Evolutionary conservation across 345 rosid species (phyloP), one percentile per base, ranked within the genome.

Genomic region (Mangifera indica): DNA sequence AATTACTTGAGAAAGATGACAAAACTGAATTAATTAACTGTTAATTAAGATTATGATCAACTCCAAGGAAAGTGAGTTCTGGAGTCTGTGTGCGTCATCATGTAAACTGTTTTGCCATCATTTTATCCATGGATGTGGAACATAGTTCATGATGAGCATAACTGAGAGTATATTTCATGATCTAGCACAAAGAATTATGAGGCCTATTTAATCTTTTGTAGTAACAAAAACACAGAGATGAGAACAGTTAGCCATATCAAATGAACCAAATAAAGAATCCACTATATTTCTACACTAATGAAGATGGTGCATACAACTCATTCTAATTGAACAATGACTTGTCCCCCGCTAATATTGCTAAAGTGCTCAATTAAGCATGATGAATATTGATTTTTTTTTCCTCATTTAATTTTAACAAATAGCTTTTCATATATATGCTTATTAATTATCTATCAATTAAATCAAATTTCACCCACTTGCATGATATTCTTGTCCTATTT

Each of bases 11-110:
- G 37, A 3, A 34, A 34, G 37, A 4, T 3, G 6, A 34, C 5
- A 34, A 34, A 37, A 37, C 5, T 37, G 9, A 37, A 37, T 37
- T 37, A 37, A 34, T 3, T 37, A 37, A 3, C 7, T 37, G 8
- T 37, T 37, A 37, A 37, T 37, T 37, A 37, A 37, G 8, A 46
- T 46, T 46, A 46, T 56, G 15, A 11, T 14, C 40, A 7, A 40
- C 18, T 32, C 37, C 10, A 12, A 17, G 1, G 9, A 17, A 45
- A 9, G 46, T 12, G 1, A 66, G 22, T 49, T 49, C 69, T 14
- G 25, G 56, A 49, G 49, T 66, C 58, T 66, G 48, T 49, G 58
- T 66, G 46, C 18, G 70, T 66, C 70, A 66, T 51, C 59, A 20
- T 29, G 12, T 18, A 0, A 46, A 64, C 68, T 64, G 0, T 24